phyloP scores from a whole-genome alignment of 805 yeast genomes.

The Hermanozyma aechmeae region DNA sequence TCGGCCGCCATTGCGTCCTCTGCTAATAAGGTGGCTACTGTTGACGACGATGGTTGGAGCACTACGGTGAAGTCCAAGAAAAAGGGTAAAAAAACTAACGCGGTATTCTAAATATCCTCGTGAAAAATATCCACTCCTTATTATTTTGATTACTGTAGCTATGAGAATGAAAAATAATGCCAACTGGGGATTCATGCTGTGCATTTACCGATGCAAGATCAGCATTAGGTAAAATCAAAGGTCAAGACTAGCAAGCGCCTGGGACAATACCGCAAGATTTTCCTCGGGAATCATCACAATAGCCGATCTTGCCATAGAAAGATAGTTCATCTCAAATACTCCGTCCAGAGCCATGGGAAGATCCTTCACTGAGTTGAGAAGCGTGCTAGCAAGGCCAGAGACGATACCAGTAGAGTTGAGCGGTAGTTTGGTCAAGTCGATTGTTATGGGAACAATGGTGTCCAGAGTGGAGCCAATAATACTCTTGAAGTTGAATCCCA shows the following conservation, averaged over 20 bases:
- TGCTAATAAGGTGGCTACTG: conserved; percentile 27
- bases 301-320: conserved; percentile 53
- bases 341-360: conserved; percentile 7
- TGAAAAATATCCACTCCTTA: neutral
- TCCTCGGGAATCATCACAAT: conserved; percentile 52
- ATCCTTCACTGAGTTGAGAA: conserved; percentile 27
- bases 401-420: conserved; percentile 58
- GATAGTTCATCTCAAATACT: conserved; percentile 44
- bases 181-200: no score
- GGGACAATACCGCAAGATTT: conserved; percentile 24
- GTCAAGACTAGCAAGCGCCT: no score
- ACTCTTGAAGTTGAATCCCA: conserved; percentile 32
- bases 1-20: conserved; percentile 50
- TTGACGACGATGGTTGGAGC: conserved; percentile 41
- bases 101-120: neutral
- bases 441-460: conserved; percentile 43
- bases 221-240: no score
- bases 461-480: conserved; percentile 53
- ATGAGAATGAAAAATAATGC: no score
- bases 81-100: conserved; percentile 22
- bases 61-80: conserved; percentile 31
- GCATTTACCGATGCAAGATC: no score
- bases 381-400: conserved; percentile 49
- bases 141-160: no score
- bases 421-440: conserved; percentile 46